phyloP scores from a whole-genome alignment of 2,329 filamentous ascomycete species.

The Fusarium brevicatenulatum region DNA sequence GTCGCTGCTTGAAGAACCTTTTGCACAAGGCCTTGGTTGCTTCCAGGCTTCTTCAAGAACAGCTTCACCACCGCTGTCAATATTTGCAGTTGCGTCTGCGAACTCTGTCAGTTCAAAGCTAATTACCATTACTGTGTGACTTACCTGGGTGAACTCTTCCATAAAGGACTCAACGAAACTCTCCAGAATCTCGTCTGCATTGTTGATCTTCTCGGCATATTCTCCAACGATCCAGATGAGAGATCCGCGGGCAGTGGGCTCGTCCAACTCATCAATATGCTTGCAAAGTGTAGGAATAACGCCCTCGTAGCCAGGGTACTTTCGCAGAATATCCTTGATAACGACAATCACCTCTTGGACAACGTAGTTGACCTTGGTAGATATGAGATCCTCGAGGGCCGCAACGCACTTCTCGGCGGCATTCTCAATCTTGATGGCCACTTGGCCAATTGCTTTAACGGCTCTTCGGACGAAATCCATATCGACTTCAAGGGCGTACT shows the following conservation, averaged over 20 bases:
- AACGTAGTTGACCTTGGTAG: conserved; percentile 98
- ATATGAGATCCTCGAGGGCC: conserved; percentile 90
- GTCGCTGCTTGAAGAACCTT: conserved; percentile 94
- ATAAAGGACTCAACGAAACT: conserved; percentile 94
- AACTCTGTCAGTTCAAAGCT: background rate
- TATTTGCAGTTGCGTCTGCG: conserved; percentile 94
- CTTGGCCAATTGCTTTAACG: conserved; percentile 95
- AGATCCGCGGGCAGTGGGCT: conserved; percentile 88
- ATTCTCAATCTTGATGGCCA: conserved; percentile 97
- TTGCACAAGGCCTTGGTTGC: conserved; percentile 89
- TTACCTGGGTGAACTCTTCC: conserved; percentile 93
- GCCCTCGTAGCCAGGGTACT: conserved; percentile 97
- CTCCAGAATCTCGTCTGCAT: conserved; percentile 92
- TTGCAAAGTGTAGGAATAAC: conserved; percentile 97
- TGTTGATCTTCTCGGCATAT: conserved; percentile 99
- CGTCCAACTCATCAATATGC: conserved; percentile 96
- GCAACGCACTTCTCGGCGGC: conserved; percentile 97
- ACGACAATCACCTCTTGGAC: conserved; percentile 99
- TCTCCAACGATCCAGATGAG: conserved; percentile 99
- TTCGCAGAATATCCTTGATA: conserved; percentile 97
- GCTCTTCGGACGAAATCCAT: conserved; percentile 98
- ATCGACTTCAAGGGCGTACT: conserved; percentile 97
- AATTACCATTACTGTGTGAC: conserved; percentile 39
- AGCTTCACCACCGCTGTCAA: conserved; percentile 97
- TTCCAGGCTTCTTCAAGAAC: conserved; percentile 95